A percentile compares a stretch with the other conserved stretches of the same genome.
These are phyloP conservation scores for Pseudopithomyces maydicus DNA, from an alignment of 2,329 filamentous ascomycete species.

Conservation along the genomic window DNA sequence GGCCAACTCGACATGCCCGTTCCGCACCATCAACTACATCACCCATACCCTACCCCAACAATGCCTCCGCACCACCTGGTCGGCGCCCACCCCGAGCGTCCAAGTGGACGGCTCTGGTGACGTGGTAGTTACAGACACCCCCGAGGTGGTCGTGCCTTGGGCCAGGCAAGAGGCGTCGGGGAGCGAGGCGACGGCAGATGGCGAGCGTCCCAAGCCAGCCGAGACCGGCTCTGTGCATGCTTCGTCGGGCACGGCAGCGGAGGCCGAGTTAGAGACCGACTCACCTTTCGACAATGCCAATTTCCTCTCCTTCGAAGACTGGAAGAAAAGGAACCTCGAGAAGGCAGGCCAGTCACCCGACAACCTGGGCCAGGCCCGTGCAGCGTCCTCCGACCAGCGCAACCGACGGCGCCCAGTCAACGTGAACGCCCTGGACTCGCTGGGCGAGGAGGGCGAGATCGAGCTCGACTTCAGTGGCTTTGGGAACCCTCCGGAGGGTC, in stretches of 20 bases:
- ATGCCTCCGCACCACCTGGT: constrained; percentile 70
- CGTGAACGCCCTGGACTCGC: constrained; percentile 72
- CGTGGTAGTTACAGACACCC: constrained; percentile 14
- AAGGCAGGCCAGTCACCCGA: constrained; percentile 80
- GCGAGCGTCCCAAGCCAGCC: constrained; percentile 8
- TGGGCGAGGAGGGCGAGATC: constrained; percentile 90
- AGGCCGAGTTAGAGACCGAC: constrained; percentile 65
- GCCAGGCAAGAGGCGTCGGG: constrained; percentile 14
- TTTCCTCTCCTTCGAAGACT: constrained; percentile 97
- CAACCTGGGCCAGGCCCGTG: constrained; percentile 65
- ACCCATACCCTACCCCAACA: constrained; percentile 78
- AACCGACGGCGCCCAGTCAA: constrained; percentile 60
- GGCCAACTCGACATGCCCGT: constrained; percentile 51
- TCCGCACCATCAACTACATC: constrained; percentile 78
- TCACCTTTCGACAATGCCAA: constrained; percentile 74
- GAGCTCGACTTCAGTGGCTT: constrained; percentile 72
- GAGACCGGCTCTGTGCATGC: constrained; percentile 11
- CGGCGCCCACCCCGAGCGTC: constrained; percentile 25
- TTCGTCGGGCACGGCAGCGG: constrained; percentile 34
- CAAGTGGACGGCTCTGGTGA: constrained; percentile 16
- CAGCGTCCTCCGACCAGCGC: constrained; percentile 46
- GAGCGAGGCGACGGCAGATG: constrained; percentile 9
- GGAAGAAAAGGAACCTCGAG: constrained; percentile 92
- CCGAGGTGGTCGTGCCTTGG: constrained; percentile 17
- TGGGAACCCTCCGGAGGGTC: constrained; percentile 46